These are phyloP conservation scores for Venturia aucupariae DNA, from an alignment of 2,329 filamentous ascomycete species.

Conservation along the genomic window DNA sequence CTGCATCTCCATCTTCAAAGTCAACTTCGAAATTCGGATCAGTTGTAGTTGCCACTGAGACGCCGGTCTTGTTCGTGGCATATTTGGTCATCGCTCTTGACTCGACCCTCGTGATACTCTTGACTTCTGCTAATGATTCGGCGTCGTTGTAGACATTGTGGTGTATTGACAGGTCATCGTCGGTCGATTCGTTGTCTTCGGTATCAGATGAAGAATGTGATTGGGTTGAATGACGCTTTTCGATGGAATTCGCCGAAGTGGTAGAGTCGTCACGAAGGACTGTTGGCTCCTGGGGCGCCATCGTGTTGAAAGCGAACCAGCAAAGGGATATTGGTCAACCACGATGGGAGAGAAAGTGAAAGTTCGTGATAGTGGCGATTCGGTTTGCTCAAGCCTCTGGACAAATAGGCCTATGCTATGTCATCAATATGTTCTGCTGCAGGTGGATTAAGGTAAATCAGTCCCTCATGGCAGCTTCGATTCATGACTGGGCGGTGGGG, in stretches of 20 bases:
- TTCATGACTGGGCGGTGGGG: not conserved
- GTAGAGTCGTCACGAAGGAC: not conserved
- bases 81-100: conserved; percentile 6
- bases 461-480: too few species aligned
- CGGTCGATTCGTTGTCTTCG: not conserved
- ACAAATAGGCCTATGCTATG: not conserved
- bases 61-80: conserved; percentile 12
- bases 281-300: not conserved
- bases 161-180: not conserved
- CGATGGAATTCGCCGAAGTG: not conserved
- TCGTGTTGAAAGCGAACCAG: not conserved
- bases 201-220: not conserved
- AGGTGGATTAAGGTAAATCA: too few species aligned
- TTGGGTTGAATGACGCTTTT: not conserved
- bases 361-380: not conserved
- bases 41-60: conserved; percentile 25
- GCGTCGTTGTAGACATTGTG: conserved; percentile 1
- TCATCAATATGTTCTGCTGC: not conserved
- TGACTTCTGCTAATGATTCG: not conserved
- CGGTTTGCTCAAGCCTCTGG: not conserved
- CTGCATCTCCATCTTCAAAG: conserved; percentile 53
- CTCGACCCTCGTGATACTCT: conserved; percentile 3
- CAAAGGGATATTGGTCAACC: not conserved
- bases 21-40: conserved; percentile 62
- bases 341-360: not conserved